phyloP scores from a whole-genome alignment of 176 grass and related monocot species.

The Hordeum marinum region DNA sequence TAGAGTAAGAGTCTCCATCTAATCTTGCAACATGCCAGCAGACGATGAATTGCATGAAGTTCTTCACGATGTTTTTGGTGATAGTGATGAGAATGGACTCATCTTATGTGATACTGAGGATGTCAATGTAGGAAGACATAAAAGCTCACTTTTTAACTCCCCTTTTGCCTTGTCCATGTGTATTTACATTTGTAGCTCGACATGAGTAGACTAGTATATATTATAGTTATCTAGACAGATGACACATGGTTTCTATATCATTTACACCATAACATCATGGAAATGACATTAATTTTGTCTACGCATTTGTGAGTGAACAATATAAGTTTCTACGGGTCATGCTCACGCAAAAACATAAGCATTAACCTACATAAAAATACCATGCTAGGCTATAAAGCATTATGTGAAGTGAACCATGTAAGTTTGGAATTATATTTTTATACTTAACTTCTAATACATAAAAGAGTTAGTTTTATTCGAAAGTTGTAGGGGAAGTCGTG shows the following conservation, averaged over 20 bases:
- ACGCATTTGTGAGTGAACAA: background rate
- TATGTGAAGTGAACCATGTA: background rate
- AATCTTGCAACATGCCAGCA: slow-evolving; percentile 29
- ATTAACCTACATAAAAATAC: background rate
- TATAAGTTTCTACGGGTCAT: background rate
- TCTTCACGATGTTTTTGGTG: slow-evolving; percentile 74
- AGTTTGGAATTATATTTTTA: background rate
- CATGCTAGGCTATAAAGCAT: background rate
- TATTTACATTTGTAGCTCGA: background rate
- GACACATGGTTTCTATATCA: background rate
- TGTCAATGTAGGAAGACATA: slow-evolving; percentile 56
- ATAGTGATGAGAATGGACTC: slow-evolving; percentile 70
- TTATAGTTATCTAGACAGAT: background rate
- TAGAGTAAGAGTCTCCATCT: background rate
- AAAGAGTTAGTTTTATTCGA: background rate
- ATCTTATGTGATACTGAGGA: slow-evolving; percentile 52
- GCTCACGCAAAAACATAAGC: background rate
- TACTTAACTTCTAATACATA: background rate
- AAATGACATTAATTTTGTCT: background rate
- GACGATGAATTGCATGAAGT: slow-evolving; percentile 59
- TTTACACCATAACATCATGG: background rate
- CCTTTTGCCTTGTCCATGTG: background rate
- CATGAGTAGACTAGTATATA: background rate
- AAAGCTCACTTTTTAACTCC: background rate
- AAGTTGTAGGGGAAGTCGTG: background rate